A percentile compares a stretch with the other conserved stretches of the same genome.
phyloP scores from a whole-genome alignment of 257 asterid species.

The Solanum phureja region DNA sequence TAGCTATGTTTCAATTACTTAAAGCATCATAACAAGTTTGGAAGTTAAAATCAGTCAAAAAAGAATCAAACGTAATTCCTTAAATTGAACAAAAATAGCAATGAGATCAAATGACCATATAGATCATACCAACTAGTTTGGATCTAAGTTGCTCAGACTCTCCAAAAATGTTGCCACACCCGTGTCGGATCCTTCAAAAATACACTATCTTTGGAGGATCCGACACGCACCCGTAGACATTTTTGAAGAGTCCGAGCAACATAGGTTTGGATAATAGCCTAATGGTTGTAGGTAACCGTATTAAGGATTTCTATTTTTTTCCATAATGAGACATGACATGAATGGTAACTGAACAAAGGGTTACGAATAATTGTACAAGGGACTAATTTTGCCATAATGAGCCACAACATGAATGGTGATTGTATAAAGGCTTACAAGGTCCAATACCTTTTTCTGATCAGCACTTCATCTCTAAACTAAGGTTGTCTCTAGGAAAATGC shows the following conservation, averaged over 20 bases:
- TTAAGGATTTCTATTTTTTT: background rate
- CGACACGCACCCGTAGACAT: background rate
- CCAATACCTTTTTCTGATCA: background rate
- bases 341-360: background rate
- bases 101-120: no score
- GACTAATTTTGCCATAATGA: background rate
- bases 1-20: background rate
- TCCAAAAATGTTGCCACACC: background rate
- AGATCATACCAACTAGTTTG: no score
- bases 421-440: background rate
- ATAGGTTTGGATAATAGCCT: background rate
- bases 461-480: background rate
- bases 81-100: no score
- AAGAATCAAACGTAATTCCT: no score
- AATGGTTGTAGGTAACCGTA: background rate
- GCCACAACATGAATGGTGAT: background rate
- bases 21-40: background rate
- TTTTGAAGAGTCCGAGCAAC: background rate
- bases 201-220: background rate
- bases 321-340: background rate
- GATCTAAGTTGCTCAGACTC: background rate
- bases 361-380: no score
- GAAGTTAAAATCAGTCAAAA: background rate
- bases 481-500: background rate
- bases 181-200: background rate